phyloP scores from a whole-genome alignment of 306 rosid genomes.

The Glycine latifolia region DNA sequence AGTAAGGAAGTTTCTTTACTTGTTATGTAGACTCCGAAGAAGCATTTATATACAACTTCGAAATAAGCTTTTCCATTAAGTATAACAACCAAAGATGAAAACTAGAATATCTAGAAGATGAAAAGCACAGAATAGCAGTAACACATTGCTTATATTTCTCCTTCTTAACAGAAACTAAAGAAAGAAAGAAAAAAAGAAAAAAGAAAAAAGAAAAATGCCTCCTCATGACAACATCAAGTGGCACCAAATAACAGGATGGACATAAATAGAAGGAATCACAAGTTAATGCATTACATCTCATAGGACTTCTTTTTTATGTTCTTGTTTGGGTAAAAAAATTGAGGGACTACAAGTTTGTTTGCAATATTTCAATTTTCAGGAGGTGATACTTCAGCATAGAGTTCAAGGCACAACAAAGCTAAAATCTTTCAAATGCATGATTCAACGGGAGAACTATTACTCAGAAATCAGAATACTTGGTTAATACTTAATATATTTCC shows the following conservation, averaged over 20 bases:
- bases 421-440: slow-evolving; percentile 17
- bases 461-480: slow-evolving; percentile 1
- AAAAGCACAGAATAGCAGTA: slow-evolving; percentile 29
- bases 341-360: not conserved
- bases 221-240: too few species aligned
- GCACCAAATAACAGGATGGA: too few species aligned
- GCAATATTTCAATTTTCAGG: not conserved
- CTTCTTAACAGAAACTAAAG: slow-evolving; percentile 10
- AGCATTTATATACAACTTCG: slow-evolving; percentile 20
- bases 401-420: slow-evolving; percentile 13
- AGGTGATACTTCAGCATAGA: not conserved
- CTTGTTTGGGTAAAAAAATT: not conserved
- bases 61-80: slow-evolving; percentile 8
- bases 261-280: too few species aligned
- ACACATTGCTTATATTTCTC: slow-evolving; percentile 3
- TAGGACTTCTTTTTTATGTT: not conserved
- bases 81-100: slow-evolving; percentile 24
- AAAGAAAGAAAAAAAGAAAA: too few species aligned
- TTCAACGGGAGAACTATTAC: not conserved
- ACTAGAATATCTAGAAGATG: slow-evolving; percentile 28
- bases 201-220: not conserved
- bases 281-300: not conserved
- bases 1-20: slow-evolving; percentile 41
- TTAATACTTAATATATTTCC: not conserved
- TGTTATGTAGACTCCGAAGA: slow-evolving; percentile 13